phyloP scores from a whole-genome alignment of 1,284 basidiomycete genomes.

The Trichosporon inkin region DNA sequence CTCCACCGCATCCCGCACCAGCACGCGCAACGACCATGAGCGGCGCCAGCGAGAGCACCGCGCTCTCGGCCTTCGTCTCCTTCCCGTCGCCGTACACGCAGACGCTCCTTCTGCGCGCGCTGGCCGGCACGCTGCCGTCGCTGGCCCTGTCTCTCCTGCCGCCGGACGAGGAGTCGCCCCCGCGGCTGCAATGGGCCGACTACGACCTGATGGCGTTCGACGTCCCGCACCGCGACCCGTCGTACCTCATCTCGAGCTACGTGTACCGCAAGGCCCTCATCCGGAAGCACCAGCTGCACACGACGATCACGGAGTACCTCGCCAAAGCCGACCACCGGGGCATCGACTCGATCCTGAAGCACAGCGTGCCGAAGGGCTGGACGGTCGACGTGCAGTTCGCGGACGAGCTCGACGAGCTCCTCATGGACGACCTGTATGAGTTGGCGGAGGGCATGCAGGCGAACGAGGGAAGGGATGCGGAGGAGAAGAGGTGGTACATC shows the following conservation, averaged over 20 bases:
- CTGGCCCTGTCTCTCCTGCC: conserved; percentile 37
- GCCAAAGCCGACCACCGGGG: conserved; percentile 59
- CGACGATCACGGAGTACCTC: conserved; percentile 67
- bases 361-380: conserved; percentile 74
- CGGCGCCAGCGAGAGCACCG: not conserved
- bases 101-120: conserved; percentile 63
- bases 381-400: conserved; percentile 84
- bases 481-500: conserved; percentile 71
- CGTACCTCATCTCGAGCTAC: conserved; percentile 74
- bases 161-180: conserved; percentile 33
- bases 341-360: conserved; percentile 19
- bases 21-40: not conserved
- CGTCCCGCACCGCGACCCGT: conserved; percentile 54
- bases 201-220: conserved; percentile 80
- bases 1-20: not conserved
- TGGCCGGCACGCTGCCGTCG: conserved; percentile 49
- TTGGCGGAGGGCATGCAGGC: conserved; percentile 63
- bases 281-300: conserved; percentile 87
- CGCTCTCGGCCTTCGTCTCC: conserved; percentile 57
- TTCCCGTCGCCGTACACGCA: conserved; percentile 78
- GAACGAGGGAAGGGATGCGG: conserved; percentile 37
- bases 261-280: conserved; percentile 89
- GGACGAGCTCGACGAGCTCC: conserved; percentile 92
- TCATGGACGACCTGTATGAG: conserved; percentile 90
- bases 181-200: conserved; percentile 47